phyloP scores from a whole-genome alignment of 306 rosid species.

The Prunus mume region DNA sequence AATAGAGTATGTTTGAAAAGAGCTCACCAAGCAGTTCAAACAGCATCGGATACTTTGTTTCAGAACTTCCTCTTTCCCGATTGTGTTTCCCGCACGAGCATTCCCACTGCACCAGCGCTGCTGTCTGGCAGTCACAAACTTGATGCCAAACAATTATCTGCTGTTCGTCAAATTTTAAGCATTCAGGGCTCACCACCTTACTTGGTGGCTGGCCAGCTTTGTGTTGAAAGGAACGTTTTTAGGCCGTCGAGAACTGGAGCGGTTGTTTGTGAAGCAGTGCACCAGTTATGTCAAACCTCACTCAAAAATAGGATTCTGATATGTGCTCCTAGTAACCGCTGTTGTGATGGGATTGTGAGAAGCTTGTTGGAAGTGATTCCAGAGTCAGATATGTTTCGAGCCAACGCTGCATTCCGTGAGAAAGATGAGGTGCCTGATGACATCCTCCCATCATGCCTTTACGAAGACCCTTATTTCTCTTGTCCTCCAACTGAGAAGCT shows the following conservation, averaged over 20 bases:
- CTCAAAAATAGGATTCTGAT: conserved; percentile 22
- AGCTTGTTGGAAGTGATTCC: conserved; percentile 25
- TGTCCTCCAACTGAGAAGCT: conserved; percentile 30
- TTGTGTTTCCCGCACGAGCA: neutral
- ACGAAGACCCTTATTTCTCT: conserved; percentile 22
- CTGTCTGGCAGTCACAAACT: neutral
- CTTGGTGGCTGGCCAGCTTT: conserved; percentile 23
- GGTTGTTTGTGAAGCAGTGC: conserved; percentile 24
- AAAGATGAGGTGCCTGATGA: conserved; percentile 24
- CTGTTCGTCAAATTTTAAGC: conserved; percentile 11
- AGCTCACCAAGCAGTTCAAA: conserved; percentile 33
- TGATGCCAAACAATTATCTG: conserved; percentile 2
- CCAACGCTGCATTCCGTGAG: conserved; percentile 25
- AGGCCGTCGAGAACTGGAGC: conserved; percentile 16
- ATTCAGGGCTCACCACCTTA: conserved; percentile 33
- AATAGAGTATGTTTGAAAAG: conserved; percentile 36
- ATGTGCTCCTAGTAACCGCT: conserved; percentile 24
- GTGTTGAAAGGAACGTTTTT: neutral
- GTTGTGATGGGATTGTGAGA: conserved; percentile 29
- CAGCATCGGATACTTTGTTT: conserved; percentile 19
- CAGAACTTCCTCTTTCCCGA: conserved; percentile 29
- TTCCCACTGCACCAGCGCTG: neutral
- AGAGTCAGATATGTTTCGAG: conserved; percentile 25
- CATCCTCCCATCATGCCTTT: conserved; percentile 28
- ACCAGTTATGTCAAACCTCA: conserved; percentile 14